A percentile compares a stretch with the other conserved stretches of the same genome.
Evolutionary conservation across 2,329 filamentous ascomycete genomes (phyloP).

Genomic region (Diplodia scrobiculata): DNA sequence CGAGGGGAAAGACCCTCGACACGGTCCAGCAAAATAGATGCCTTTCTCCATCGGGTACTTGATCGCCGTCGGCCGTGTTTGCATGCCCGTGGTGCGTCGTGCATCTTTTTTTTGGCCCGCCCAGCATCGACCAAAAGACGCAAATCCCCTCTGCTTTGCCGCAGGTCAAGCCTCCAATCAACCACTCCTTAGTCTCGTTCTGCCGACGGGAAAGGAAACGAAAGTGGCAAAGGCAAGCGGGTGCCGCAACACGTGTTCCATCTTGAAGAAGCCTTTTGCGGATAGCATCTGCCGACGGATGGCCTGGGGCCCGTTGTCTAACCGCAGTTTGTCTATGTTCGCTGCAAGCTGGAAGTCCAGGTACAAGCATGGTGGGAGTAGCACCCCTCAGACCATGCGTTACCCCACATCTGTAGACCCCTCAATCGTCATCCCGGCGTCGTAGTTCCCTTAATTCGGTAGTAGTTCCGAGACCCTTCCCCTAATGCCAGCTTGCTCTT

Average conservation of each 20-base stretch:
- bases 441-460: not conserved
- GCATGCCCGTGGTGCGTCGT: not conserved
- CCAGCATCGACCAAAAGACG: not conserved
- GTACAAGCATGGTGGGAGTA: not conserved
- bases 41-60: not conserved
- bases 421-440: not conserved
- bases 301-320: too few species aligned
- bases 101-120: not conserved
- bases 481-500: conserved; percentile 43
- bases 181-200: too few species aligned
- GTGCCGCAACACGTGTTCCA: too few species aligned
- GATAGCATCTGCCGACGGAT: too few species aligned
- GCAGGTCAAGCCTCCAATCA: too few species aligned
- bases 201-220: too few species aligned
- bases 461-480: conserved; percentile 37
- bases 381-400: not conserved
- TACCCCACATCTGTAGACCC: not conserved
- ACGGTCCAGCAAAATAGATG: not conserved
- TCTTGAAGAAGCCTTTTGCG: too few species aligned
- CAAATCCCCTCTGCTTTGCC: too few species aligned
- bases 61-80: not conserved
- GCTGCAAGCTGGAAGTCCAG: not conserved
- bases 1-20: not conserved
- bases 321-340: too few species aligned
- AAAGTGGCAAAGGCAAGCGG: too few species aligned